These are phyloP conservation scores for Ambrosiella beaveri DNA, from an alignment of 2,329 filamentous ascomycete genomes.

Conservation along the genomic window DNA sequence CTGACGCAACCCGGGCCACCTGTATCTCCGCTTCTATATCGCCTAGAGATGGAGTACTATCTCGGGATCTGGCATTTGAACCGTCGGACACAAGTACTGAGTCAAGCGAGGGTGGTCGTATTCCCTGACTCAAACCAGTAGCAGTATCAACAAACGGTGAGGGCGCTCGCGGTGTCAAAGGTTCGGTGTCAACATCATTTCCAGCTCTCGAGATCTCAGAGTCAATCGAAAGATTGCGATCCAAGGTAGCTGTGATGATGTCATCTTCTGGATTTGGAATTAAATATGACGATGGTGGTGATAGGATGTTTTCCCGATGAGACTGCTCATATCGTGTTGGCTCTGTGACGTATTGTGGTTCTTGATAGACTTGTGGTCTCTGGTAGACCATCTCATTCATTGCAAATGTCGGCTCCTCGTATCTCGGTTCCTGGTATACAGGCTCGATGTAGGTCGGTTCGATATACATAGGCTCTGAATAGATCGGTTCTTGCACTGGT, in stretches of 20 bases:
- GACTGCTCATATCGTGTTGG: background rate
- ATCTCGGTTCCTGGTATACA: background rate
- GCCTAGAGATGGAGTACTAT: background rate
- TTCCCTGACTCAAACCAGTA: background rate
- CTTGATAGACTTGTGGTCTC: background rate
- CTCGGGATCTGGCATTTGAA: background rate
- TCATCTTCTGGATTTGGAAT: background rate
- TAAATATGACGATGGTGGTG: background rate
- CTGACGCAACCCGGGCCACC: slow-evolving; percentile 1
- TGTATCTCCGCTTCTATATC: background rate
- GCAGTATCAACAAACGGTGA: background rate
- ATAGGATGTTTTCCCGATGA: background rate
- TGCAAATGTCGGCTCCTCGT: background rate
- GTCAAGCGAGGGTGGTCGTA: background rate
- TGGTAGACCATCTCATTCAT: background rate
- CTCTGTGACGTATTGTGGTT: background rate
- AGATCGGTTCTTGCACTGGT: background rate
- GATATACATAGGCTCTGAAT: background rate
- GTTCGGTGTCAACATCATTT: background rate
- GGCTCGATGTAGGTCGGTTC: slow-evolving; percentile 1
- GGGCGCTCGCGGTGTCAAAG: background rate
- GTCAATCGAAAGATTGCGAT: background rate
- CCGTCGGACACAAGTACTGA: background rate
- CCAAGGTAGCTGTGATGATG: background rate
- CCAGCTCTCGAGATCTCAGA: background rate